phyloP scores from a whole-genome alignment of 1,139 yeast species.

The Saccharomyces hybrid region DNA sequence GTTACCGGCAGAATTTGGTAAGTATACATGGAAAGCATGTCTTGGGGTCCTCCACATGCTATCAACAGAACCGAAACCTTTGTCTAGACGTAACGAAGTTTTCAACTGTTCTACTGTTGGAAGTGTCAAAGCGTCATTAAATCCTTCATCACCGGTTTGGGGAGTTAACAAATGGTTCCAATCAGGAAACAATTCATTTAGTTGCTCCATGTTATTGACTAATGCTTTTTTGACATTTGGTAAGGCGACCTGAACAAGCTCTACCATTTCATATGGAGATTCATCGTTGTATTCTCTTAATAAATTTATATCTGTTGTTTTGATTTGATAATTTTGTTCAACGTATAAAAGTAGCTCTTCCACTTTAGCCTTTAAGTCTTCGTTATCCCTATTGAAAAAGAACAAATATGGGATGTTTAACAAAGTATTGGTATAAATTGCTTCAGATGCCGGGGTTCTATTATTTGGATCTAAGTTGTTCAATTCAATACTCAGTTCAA shows the following conservation, averaged over 20 bases:
- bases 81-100: conserved; percentile 28
- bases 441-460: conserved; percentile 59
- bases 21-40: conserved; percentile 57
- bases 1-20: conserved; percentile 35
- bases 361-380: conserved; percentile 34
- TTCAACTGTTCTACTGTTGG: conserved; percentile 40
- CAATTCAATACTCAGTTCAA: conserved; percentile 50
- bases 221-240: conserved; percentile 44
- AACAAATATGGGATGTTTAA: conserved; percentile 64
- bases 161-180: conserved; percentile 24
- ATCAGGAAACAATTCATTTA: conserved; percentile 30
- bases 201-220: conserved; percentile 35
- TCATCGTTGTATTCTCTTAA: conserved; percentile 27
- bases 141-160: conserved; percentile 25
- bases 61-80: conserved; percentile 40
- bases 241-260: conserved; percentile 44
- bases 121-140: conserved; percentile 27
- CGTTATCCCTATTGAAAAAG: conserved; percentile 37
- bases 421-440: conserved; percentile 55
- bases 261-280: conserved; percentile 51
- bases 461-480: conserved; percentile 36
- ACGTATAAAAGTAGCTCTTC: conserved; percentile 44
- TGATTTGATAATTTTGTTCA: conserved; percentile 22
- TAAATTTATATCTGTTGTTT: conserved; percentile 17
- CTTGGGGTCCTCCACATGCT: conserved; percentile 52